phyloP scores from a whole-genome alignment of 1,139 yeast genomes.

The Kodamaea suecica region DNA sequence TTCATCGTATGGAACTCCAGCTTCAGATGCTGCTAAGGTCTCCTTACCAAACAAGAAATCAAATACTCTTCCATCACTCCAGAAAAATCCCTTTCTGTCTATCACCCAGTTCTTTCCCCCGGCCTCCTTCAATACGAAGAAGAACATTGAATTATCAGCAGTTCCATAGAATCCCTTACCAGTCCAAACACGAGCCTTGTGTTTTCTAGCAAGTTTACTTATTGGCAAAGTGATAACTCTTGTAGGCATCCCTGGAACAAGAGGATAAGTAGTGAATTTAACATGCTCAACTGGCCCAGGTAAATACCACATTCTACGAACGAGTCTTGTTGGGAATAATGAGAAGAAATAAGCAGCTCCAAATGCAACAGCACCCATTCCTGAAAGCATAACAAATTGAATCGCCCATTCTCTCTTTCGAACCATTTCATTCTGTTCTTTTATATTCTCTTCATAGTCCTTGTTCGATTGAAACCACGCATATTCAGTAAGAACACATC shows the following conservation, averaged over 20 bases:
- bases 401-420: constrained; percentile 40
- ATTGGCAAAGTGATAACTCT: constrained; percentile 72
- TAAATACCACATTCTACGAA: constrained; percentile 74
- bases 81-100: constrained; percentile 76
- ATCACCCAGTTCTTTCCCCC: constrained; percentile 66
- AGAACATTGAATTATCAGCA: constrained; percentile 68
- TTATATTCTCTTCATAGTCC: constrained; percentile 58
- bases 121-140: constrained; percentile 64
- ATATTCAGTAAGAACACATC: constrained; percentile 59
- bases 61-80: constrained; percentile 89
- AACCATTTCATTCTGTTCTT: constrained; percentile 34
- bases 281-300: constrained; percentile 58
- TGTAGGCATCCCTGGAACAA: constrained; percentile 72
- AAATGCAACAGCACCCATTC: constrained; percentile 37
- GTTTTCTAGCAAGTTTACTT: constrained; percentile 51
- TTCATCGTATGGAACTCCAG: constrained; percentile 67
- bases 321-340: constrained; percentile 60
- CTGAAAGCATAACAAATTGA: constrained; percentile 27
- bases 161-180: constrained; percentile 88
- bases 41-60: constrained; percentile 80
- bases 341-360: constrained; percentile 48
- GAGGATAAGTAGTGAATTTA: constrained; percentile 68
- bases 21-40: constrained; percentile 69
- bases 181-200: constrained; percentile 71
- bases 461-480: constrained; percentile 53